Conservation (phyloP, 768 basidiomycete genomes). For the Tricholoma furcatifolium region DNA sequence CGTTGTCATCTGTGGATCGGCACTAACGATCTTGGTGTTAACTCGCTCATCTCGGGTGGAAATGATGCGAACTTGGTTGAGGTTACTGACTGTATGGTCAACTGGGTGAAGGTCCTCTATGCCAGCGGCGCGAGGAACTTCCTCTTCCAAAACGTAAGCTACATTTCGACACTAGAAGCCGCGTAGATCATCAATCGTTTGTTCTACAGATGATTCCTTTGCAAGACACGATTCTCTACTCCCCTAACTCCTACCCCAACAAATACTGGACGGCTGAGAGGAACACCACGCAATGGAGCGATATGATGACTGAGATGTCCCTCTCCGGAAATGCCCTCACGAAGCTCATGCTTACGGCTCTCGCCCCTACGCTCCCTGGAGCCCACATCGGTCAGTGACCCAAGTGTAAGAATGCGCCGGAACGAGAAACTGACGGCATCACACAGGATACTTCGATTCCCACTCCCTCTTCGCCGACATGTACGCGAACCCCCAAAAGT, state of each 20-base stretch:
- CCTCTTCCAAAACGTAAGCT: conserved; percentile 63
- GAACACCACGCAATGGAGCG: conserved; percentile 58
- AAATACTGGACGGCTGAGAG: conserved; percentile 48
- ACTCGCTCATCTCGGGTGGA: conserved; percentile 51
- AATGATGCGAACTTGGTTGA: conserved; percentile 55
- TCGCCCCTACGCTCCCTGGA: conserved; percentile 46
- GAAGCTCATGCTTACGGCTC: conserved; percentile 45
- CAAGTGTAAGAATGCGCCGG: not conserved
- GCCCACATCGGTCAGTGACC: conserved; percentile 52
- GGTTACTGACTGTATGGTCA: conserved; percentile 54
- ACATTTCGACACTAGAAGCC: not conserved
- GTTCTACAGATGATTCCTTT: conserved; percentile 53
- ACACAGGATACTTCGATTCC: conserved; percentile 58
- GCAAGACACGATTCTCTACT: conserved; percentile 46
- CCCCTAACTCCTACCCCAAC: conserved; percentile 44
- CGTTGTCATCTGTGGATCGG: conserved; percentile 61
- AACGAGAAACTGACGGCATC: not conserved
- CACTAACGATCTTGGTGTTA: conserved; percentile 60
- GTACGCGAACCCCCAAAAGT: conserved; percentile 44
- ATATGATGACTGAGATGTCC: conserved; percentile 53
- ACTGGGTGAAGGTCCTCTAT: conserved; percentile 59
- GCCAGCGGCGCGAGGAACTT: conserved; percentile 63
- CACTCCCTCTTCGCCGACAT: conserved; percentile 62
- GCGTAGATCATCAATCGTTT: not conserved
- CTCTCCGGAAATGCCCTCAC: conserved; percentile 51